Evolutionary conservation across 345 rosid genomes (phyloP), one percentile per base, ranked within the genome.

Genomic region (Ceriops decandra): DNA sequence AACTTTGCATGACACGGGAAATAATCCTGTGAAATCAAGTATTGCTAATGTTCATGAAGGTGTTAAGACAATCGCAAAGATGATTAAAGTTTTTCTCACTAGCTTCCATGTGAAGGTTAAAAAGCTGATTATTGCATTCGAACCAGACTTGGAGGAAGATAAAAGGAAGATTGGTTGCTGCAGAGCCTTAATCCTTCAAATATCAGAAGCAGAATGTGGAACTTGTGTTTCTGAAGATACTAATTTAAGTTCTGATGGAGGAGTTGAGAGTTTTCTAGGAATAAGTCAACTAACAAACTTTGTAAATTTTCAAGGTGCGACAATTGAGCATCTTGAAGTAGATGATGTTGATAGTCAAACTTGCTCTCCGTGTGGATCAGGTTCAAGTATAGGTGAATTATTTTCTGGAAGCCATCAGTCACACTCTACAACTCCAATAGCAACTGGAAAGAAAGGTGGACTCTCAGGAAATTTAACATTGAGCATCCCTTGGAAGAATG

Each of bases 401-500:
- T 49, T 63, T 68, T 68, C 80, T 0, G 64, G 42, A 21, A 46
- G 42, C 35, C 53, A 35, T 59, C 77, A 62, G 17, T 68, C 83
- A 70, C 73, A 79, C 73, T 70, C 71, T 52, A 76, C 82, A 47
- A 81, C 72, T 68, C 84, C 88, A 65, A 84, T 95, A 68, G 46
- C 88, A 77, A 81, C 80, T 33, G 89, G 96, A 60, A 73, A 77
- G 69, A 74, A 78, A 79, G 95, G 85, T 74, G 90, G 95, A 72
- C 82, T 91, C 79, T 89, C 97, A 6, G 99, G 99, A 72, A 83
- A 80, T 76, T 67, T 95, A 70, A 89, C 77, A 74, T 82, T 91
- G 62, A 91, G 90, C 79, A 91, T 95, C 74, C 99, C 99, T 58
- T 95, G 97, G 95, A 87, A 79, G 79, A 82, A 95, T 81, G 99